Evolutionary conservation across 345 rosid species (phyloP).

Genomic region (Salix caprea): DNA sequence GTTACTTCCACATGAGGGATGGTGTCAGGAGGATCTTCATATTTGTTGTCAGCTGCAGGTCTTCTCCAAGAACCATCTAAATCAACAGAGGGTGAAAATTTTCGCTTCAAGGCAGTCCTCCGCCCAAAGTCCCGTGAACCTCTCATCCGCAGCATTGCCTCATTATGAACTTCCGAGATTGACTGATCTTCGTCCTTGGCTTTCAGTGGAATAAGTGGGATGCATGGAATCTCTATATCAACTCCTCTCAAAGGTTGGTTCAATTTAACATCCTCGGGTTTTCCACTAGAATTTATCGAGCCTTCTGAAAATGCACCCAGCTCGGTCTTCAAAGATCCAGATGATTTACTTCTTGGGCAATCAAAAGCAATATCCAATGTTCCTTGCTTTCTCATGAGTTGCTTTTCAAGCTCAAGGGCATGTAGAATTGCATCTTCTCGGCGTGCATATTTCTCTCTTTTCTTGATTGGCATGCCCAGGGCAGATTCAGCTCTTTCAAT

Average conservation of each 20-base stretch:
- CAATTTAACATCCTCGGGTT: constrained; percentile 28
- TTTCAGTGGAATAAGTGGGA: constrained; percentile 20
- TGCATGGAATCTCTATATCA: constrained; percentile 32
- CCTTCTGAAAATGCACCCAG: constrained; percentile 34
- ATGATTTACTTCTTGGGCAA: constrained; percentile 31
- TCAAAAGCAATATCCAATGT: constrained; percentile 29
- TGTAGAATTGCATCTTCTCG: constrained; percentile 98
- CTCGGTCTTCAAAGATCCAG: constrained; percentile 40
- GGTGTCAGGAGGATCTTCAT: constrained; percentile 42
- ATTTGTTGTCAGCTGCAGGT: constrained; percentile 36
- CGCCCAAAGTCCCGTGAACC: constrained; percentile 83
- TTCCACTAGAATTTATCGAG: constrained; percentile 38
- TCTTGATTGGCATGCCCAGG: constrained; percentile 69
- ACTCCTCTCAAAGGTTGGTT: constrained; percentile 25
- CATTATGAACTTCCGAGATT: constrained; percentile 38
- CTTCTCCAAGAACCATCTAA: constrained; percentile 45
- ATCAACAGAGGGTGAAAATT: constrained; percentile 40
- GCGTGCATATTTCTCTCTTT: constrained; percentile 98
- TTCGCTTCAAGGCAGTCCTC: constrained; percentile 59
- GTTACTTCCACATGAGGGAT: constrained; percentile 47
- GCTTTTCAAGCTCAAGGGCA: constrained; percentile 95
- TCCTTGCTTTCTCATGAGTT: constrained; percentile 53
- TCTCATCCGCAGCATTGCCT: constrained; percentile 71
- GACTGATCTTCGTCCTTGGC: constrained; percentile 27
- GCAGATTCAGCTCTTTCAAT: constrained; percentile 85